Evolutionary conservation across 192 early-diverging fungal species (phyloP).

Genomic region (Endogone sp.): DNA sequence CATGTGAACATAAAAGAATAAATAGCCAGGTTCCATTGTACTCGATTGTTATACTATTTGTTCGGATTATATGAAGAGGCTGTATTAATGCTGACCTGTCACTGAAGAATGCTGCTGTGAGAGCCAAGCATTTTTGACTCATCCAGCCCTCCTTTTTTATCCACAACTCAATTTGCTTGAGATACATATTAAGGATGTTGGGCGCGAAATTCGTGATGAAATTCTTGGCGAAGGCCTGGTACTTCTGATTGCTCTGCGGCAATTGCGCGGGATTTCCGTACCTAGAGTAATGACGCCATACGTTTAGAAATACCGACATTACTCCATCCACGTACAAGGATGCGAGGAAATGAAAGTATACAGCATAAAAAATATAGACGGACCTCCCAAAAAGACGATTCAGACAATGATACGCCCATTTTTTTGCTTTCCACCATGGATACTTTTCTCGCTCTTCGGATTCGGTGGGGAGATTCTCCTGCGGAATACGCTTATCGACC

Average conservation of each 20-base stretch:
- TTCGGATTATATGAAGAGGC: too few relatives aligned
- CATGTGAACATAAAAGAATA: not conserved
- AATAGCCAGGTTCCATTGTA: not conserved
- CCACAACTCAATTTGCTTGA: slow-evolving; percentile 78
- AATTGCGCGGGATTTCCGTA: slow-evolving; percentile 72
- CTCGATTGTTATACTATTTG: too few relatives aligned
- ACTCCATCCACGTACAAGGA: not conserved
- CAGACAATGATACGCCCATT: slow-evolving; percentile 89
- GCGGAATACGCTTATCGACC: slow-evolving; percentile 61
- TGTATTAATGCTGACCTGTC: too few relatives aligned
- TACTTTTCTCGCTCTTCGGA: slow-evolving; percentile 74
- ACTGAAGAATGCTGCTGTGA: slow-evolving; percentile 71
- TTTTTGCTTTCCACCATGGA: slow-evolving; percentile 91
- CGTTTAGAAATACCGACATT: not conserved
- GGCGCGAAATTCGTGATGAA: slow-evolving; percentile 92
- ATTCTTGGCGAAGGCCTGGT: slow-evolving; percentile 67
- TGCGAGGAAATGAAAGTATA: too few relatives aligned
- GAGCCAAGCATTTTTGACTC: slow-evolving; percentile 63
- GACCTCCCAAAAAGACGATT: slow-evolving; percentile 67
- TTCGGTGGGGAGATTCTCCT: slow-evolving; percentile 50
- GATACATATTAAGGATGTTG: slow-evolving; percentile 80
- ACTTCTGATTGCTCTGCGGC: slow-evolving; percentile 39
- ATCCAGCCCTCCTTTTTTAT: slow-evolving; percentile 70
- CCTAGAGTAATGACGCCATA: slow-evolving; percentile 8
- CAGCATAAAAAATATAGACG: slow-evolving; percentile 14